Conservation (phyloP, 1,139 yeast genomes). For the Pichia terricola region DNA sequence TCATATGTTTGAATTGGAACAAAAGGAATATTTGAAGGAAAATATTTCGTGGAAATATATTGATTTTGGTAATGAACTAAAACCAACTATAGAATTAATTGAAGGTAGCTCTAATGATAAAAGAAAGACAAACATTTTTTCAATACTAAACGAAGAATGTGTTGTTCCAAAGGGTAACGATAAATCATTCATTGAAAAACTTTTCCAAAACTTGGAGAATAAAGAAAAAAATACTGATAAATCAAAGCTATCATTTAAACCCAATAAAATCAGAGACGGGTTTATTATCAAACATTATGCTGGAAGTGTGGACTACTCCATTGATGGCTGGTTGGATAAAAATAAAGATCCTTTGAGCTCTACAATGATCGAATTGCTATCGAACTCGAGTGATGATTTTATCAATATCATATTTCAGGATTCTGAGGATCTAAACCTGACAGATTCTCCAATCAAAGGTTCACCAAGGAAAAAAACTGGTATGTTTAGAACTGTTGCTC, state of each 20-base stretch:
- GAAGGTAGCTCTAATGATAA: conserved; percentile 43
- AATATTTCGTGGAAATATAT: conserved; percentile 94
- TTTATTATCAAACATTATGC: conserved; percentile 90
- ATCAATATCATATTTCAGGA: conserved; percentile 37
- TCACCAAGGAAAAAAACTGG: conserved; percentile 25
- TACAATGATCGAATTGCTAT: conserved; percentile 49
- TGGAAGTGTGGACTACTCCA: conserved; percentile 85
- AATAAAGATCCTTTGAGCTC: conserved; percentile 91
- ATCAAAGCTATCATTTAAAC: conserved; percentile 22
- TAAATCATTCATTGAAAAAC: conserved; percentile 70
- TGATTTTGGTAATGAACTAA: conserved; percentile 94
- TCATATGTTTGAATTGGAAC: conserved; percentile 94
- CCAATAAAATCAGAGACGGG: conserved; percentile 60
- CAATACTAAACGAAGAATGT: conserved; percentile 89
- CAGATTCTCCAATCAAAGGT: conserved; percentile 23
- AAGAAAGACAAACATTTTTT: conserved; percentile 61
- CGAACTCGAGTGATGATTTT: conserved; percentile 47
- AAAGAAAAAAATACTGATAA: conserved; percentile 33
- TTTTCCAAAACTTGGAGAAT: conserved; percentile 49
- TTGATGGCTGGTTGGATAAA: conserved; percentile 90
- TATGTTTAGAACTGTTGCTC: conserved; percentile 73
- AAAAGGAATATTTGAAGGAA: conserved; percentile 87
- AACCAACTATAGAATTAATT: conserved; percentile 87
- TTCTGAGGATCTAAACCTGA: conserved; percentile 16
- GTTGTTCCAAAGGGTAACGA: conserved; percentile 89